These are phyloP conservation scores for Blastobotrys robertii DNA, from an alignment of 805 yeast genomes.

Conservation along the genomic window DNA sequence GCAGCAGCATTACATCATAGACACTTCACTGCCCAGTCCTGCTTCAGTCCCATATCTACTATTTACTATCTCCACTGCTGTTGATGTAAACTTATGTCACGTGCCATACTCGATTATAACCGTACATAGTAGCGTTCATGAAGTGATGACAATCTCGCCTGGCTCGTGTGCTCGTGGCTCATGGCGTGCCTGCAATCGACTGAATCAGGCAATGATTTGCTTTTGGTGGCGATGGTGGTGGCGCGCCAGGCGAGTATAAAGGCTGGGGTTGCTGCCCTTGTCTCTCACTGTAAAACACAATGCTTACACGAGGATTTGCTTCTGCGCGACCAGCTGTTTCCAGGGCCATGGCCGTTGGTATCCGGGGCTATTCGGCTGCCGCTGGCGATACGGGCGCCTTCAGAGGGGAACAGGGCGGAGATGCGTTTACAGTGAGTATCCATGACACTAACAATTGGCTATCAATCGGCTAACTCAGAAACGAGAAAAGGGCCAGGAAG, in stretches of 20 bases:
- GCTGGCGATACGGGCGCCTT: background rate
- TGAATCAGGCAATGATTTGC: background rate
- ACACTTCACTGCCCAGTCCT: no score
- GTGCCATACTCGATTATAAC: no score
- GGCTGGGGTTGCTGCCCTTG: background rate
- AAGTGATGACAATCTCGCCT: no score
- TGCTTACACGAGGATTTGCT: background rate
- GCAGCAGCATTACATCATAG: no score
- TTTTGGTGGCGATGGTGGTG: background rate
- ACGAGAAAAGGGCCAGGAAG: constrained; percentile 91
- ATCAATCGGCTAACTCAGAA: constrained; percentile 36
- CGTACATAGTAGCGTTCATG: no score
- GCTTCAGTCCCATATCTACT: no score
- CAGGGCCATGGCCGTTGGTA: background rate
- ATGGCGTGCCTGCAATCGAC: constrained; percentile 30
- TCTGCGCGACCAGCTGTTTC: background rate
- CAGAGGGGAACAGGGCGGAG: no score
- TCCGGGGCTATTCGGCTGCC: background rate
- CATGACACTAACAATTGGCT: constrained; percentile 1
- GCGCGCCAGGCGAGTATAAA: background rate
- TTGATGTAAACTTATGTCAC: no score
- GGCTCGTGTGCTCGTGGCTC: no score
- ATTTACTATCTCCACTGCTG: no score
- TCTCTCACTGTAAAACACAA: background rate
- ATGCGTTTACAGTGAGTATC: no score